These are phyloP conservation scores for Silene vulgaris DNA, from an alignment of 179 eudicot species.

Conservation along the genomic window DNA sequence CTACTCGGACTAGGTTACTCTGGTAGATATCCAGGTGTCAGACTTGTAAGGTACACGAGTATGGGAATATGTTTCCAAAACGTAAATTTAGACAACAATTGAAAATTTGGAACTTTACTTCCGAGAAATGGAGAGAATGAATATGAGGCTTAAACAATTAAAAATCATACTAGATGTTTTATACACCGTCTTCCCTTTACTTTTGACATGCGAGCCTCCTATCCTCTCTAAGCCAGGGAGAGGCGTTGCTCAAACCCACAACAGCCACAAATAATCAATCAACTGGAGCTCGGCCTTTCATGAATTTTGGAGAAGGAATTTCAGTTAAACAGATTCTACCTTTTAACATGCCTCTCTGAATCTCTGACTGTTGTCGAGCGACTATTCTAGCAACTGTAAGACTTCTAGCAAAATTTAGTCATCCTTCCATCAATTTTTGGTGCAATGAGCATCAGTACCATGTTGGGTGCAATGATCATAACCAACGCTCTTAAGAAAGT, in stretches of 20 bases:
- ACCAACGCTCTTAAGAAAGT: conserved; percentile 61
- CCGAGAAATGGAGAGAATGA: neutral
- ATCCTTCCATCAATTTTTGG: conserved; percentile 38
- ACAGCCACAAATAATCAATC: neutral
- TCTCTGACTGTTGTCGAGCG: neutral
- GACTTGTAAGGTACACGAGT: too few species aligned
- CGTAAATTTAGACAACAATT: too few species aligned
- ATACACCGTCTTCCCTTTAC: neutral
- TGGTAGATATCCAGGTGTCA: too few species aligned
- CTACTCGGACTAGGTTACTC: too few species aligned
- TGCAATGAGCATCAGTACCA: conserved; percentile 93
- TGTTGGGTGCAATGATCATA: conserved; percentile 68
- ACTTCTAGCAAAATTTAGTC: conserved; percentile 14
- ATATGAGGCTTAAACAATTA: neutral
- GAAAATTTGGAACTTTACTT: too few species aligned
- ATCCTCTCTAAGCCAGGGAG: neutral
- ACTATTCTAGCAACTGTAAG: conserved; percentile 9
- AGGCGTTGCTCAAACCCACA: neutral
- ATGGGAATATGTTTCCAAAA: too few species aligned
- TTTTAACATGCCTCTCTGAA: neutral
- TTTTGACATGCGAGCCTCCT: neutral
- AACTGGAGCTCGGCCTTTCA: neutral
- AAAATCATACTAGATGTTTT: neutral
- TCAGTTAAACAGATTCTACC: neutral
- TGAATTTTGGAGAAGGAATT: neutral